A percentile compares a stretch with the other conserved stretches of the same genome.
Evolutionary conservation across 2,329 filamentous ascomycete genomes (phyloP).

Genomic region (Colletotrichum abscissum): DNA sequence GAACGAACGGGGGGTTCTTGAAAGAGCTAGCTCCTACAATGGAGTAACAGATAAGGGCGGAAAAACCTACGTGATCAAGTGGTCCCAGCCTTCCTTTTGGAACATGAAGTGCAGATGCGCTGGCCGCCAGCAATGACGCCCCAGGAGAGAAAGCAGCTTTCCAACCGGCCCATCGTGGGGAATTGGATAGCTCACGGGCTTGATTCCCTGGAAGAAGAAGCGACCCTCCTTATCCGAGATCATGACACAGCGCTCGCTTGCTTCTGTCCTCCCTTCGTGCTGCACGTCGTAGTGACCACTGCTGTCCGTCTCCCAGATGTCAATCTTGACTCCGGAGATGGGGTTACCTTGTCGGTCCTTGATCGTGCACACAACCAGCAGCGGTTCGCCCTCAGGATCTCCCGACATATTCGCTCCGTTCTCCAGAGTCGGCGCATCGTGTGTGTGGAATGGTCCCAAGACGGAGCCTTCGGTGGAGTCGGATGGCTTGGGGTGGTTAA

Average conservation of each 20-base stretch:
- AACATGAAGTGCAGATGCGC: slow-evolving; percentile 93
- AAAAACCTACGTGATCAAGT: slow-evolving; percentile 79
- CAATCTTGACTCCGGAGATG: slow-evolving; percentile 72
- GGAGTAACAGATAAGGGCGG: neutral
- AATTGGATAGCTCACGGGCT: slow-evolving; percentile 87
- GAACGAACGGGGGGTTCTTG: neutral
- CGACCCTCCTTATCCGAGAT: slow-evolving; percentile 40
- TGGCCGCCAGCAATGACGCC: slow-evolving; percentile 82
- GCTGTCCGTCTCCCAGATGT: slow-evolving; percentile 84
- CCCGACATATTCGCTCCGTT: slow-evolving; percentile 70
- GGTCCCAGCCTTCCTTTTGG: slow-evolving; percentile 81
- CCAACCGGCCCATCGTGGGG: slow-evolving; percentile 88
- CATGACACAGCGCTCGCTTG: slow-evolving; percentile 64
- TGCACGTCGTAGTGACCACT: slow-evolving; percentile 83
- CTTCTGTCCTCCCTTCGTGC: slow-evolving; percentile 64
- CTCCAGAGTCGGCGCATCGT: slow-evolving; percentile 68
- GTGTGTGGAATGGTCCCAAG: slow-evolving; percentile 84
- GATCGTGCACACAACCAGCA: slow-evolving; percentile 75
- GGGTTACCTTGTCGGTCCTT: slow-evolving; percentile 70
- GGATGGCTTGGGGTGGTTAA: slow-evolving; percentile 80
- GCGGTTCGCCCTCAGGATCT: slow-evolving; percentile 72
- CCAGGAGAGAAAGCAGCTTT: slow-evolving; percentile 71
- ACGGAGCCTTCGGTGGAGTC: slow-evolving; percentile 79
- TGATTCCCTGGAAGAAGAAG: slow-evolving; percentile 89
- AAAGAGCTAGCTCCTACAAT: neutral